Base-by-base conservation (phyloP, 805 yeast species). In the Brettanomyces bruxellensis region DNA sequence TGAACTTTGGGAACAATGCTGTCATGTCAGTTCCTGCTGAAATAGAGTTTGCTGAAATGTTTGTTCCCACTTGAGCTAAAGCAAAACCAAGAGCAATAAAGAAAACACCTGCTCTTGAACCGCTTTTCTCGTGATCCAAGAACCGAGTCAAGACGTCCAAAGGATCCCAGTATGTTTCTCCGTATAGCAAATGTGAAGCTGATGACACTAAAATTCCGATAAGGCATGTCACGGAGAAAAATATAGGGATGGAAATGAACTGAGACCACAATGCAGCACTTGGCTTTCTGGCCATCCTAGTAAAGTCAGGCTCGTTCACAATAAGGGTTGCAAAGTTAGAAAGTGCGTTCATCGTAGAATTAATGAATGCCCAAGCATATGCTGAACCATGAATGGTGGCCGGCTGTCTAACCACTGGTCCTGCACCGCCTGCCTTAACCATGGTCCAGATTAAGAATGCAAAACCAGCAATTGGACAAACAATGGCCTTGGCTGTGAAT, bases 261-360 rank as follows among this genome's bases (percentile, higher is more conserved):
- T 81, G 88, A 2, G 87, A 73, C 62, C 72, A 69, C n/a, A 69
- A 56, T 3, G 82, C 72, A 22, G 77, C 67, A 39, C 55, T 62
- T 44, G 74, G 70, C 23, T 78, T 79, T 51, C 71, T 75, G 8
- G 95, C 84, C 66, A 87, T 83, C 64, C 96, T 78, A 25, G 95
- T 75, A 64, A 88, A 88, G 69, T 88, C 96, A 1, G 96, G 95
- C 13, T 93, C 86, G 66, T 88, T 88, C 45, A 84, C 76, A 58
- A 89, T 84, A 57, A 88, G 73, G n/a, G 96, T 84, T 4, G 95
- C 93, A 59, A 88, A 88, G 66, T 87, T 88, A 25, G 95, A 86
- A 51, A 88, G 67, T 22, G 89, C 74, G 65, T 81, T 83, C 95
- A 89, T 85, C 32, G 81, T 71, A 4, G 91, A 78, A 54, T 73